A percentile compares a stretch with the other conserved stretches of the same genome.
Evolutionary conservation across 2,329 filamentous ascomycete genomes (phyloP).

Genomic region (Orbilia brochopaga): DNA sequence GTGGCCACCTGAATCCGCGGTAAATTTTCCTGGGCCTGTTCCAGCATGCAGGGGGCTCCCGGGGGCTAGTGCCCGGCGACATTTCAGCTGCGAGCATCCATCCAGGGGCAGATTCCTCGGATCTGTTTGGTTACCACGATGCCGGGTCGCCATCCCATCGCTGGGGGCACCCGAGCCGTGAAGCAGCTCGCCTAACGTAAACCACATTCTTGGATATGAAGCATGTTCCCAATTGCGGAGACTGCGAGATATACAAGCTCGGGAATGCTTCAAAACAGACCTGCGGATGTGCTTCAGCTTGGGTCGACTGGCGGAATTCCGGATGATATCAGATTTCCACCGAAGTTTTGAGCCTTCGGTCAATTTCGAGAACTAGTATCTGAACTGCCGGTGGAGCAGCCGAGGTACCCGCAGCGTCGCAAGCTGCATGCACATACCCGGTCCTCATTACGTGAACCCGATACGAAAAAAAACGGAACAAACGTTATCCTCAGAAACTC

Average conservation of each 20-base stretch:
- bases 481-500: neutral
- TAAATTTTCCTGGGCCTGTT: neutral
- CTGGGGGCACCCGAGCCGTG: slow-evolving; percentile 43
- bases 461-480: neutral
- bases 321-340: neutral
- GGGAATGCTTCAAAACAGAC: neutral
- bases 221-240: slow-evolving; percentile 43
- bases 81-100: slow-evolving; percentile 7
- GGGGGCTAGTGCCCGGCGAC: slow-evolving; percentile 14
- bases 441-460: neutral
- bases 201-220: slow-evolving; percentile 41
- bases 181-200: slow-evolving; percentile 44
- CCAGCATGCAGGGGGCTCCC: slow-evolving; percentile 2
- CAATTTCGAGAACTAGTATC: neutral
- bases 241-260: slow-evolving; percentile 25
- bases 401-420: neutral
- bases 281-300: neutral
- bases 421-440: neutral
- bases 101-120: slow-evolving; percentile 19
- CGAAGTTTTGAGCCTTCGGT: neutral
- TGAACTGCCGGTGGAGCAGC: neutral
- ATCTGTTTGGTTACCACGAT: slow-evolving; percentile 45
- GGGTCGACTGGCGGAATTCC: neutral
- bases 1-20: slow-evolving; percentile 6
- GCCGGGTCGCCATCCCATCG: slow-evolving; percentile 43